Evolutionary conservation across 2,329 filamentous ascomycete genomes (phyloP).

Genomic region (Ceratocystis harringtonii): DNA sequence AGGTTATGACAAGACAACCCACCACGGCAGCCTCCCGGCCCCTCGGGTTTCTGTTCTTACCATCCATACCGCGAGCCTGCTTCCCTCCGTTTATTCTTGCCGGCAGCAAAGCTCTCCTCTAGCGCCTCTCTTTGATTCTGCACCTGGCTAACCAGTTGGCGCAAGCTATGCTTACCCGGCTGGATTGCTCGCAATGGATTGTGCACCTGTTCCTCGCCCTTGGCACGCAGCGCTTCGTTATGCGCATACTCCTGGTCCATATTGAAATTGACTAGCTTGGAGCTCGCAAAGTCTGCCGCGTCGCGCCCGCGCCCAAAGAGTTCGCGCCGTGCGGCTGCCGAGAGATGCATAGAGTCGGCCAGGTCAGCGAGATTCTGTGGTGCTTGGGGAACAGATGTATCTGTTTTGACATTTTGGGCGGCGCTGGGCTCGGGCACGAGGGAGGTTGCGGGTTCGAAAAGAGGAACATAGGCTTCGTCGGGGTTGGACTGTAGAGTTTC

Average conservation of each 20-base stretch:
- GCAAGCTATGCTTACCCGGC: slow-evolving; percentile 68
- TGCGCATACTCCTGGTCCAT: slow-evolving; percentile 73
- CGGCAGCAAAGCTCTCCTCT: slow-evolving; percentile 80
- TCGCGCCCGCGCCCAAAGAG: slow-evolving; percentile 59
- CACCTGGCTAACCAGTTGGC: slow-evolving; percentile 73
- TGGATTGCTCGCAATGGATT: slow-evolving; percentile 76
- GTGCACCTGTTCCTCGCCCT: slow-evolving; percentile 52
- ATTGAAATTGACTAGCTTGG: slow-evolving; percentile 73
- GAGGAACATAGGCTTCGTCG: slow-evolving; percentile 33
- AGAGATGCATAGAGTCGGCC: slow-evolving; percentile 64
- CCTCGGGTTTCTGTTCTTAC: slow-evolving; percentile 24
- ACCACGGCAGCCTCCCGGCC: neutral
- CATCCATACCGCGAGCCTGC: slow-evolving; percentile 75
- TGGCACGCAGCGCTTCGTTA: slow-evolving; percentile 61
- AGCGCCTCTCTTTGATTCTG: slow-evolving; percentile 71
- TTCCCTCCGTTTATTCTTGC: slow-evolving; percentile 64
- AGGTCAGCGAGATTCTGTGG: slow-evolving; percentile 30
- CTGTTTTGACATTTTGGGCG: slow-evolving; percentile 21
- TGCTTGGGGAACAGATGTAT: slow-evolving; percentile 16
- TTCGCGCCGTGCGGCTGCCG: slow-evolving; percentile 60
- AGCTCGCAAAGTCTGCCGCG: slow-evolving; percentile 30
- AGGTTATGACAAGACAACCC: neutral
- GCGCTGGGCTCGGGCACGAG: slow-evolving; percentile 22
- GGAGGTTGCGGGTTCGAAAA: slow-evolving; percentile 30
- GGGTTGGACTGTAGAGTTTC: slow-evolving; percentile 17